These are phyloP conservation scores for Blastomyces percursus DNA, from an alignment of 2,329 filamentous ascomycete species.

Conservation along the genomic window DNA sequence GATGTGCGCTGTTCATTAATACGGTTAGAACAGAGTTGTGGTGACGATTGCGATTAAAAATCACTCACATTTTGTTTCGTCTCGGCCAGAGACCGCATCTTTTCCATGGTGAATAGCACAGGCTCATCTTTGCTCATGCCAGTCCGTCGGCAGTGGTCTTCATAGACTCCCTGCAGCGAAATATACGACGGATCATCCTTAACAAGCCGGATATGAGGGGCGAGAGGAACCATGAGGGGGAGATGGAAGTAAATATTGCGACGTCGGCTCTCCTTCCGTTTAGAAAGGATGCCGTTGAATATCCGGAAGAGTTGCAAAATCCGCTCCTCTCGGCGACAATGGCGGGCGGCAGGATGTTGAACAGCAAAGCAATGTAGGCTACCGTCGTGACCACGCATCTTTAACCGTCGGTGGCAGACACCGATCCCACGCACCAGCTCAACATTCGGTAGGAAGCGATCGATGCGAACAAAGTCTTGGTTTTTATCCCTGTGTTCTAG, in stretches of 20 bases:
- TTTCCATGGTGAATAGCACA: slow-evolving; percentile 89
- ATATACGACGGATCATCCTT: slow-evolving; percentile 93
- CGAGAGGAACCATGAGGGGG: slow-evolving; percentile 88
- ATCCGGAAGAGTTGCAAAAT: slow-evolving; percentile 95
- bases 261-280: slow-evolving; percentile 88
- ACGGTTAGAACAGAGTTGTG: slow-evolving; percentile 19
- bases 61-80: slow-evolving; percentile 45
- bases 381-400: slow-evolving; percentile 94
- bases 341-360: slow-evolving; percentile 85
- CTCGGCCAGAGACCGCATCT: slow-evolving; percentile 66
- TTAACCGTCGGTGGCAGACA: slow-evolving; percentile 81
- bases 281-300: slow-evolving; percentile 82
- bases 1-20: slow-evolving; percentile 26
- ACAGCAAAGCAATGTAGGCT: slow-evolving; percentile 95
- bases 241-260: slow-evolving; percentile 94
- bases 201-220: slow-evolving; percentile 87
- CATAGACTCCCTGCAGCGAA: slow-evolving; percentile 86
- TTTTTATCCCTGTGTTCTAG: slow-evolving; percentile 97
- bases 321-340: slow-evolving; percentile 86
- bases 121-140: slow-evolving; percentile 91
- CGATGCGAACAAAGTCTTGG: slow-evolving; percentile 94
- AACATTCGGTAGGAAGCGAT: slow-evolving; percentile 89
- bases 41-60: not conserved
- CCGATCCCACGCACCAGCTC: slow-evolving; percentile 85
- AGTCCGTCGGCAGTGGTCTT: slow-evolving; percentile 85